Percentiles rank a stretch among this genome's conserved stretches.
Evolutionary conservation across 352 stramenopile species (phyloP).

Genomic region (Bremia lactucae): DNA sequence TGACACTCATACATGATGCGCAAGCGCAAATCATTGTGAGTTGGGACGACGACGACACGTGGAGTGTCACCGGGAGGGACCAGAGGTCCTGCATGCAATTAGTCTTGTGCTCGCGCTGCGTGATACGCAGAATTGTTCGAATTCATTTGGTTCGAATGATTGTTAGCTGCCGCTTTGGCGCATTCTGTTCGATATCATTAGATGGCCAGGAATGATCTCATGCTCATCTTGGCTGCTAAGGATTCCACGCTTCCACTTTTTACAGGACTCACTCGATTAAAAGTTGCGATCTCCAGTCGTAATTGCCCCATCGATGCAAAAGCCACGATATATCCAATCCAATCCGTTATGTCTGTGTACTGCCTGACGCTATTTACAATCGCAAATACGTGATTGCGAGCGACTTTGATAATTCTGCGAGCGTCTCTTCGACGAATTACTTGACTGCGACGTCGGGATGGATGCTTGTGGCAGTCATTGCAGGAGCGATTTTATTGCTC

Average conservation of each 20-base stretch:
- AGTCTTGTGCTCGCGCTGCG: no score
- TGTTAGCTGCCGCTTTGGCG: no score
- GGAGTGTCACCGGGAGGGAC: no score
- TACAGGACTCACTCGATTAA: constrained; percentile 3
- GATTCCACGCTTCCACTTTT: constrained; percentile 15
- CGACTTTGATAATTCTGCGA: background rate
- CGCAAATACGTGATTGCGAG: constrained; percentile 17
- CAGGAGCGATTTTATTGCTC: constrained; percentile 15
- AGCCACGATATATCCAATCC: constrained; percentile 13
- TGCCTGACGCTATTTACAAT: constrained; percentile 24
- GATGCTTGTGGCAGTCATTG: constrained; percentile 36
- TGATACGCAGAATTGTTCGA: no score
- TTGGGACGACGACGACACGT: no score
- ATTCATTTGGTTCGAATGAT: no score
- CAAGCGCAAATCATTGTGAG: no score
- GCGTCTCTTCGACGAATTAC: background rate
- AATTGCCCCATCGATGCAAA: constrained; percentile 19
- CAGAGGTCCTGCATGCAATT: no score
- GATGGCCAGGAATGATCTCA: no score
- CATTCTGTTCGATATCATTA: no score
- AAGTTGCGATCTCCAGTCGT: constrained; percentile 14
- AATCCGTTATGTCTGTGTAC: constrained; percentile 20
- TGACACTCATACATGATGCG: no score
- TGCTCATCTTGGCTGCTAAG: no score
- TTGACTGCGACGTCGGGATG: constrained; percentile 11